Evolutionary conservation across 768 basidiomycete genomes (phyloP), one percentile per base, ranked within the genome.

Genomic region (Kwoniella mangroviensis): DNA sequence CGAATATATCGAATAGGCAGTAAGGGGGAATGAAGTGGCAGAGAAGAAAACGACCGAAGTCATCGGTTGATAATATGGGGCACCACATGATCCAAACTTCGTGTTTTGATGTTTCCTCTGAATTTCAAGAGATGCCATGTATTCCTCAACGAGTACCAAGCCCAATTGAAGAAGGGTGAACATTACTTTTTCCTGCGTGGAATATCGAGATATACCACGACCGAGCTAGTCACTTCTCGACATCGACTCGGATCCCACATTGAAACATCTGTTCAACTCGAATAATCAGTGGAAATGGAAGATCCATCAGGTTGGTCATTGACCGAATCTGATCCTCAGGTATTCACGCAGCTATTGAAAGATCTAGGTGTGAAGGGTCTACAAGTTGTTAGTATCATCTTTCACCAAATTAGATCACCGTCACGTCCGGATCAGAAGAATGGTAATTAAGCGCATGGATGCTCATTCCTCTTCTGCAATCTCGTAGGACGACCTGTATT

Each of bases 241-340:
- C 34, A 7, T 34, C 34, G 3, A 34, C 9, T 6, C 34, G 34
- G 9, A 34, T 17, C 12, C 45, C 13, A 15, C 11, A 17, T 17
- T 19, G 45, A 0, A 4, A 49, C 13, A 49, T 49, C 15, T 49
- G 45, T 49, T 15, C 5, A 49, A 49, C 2, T 15, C 4, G 10
- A 24, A 13, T 12, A 21, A 69, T 34, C 34, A 34, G 34, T 34
- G 34, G 34, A 71, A 68, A 65, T 71, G 15, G 81, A 82, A 65
- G 78, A 79, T 57, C 78, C 79, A 51, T 77, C 78, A 54, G 81
- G 81, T 55, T 83, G 81, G 81, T 76, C 75, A 34, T 67, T 83
- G 65, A 83, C 80, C 58, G 81, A 83, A 67, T 83, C 81, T 24
- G 81, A 83, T 62, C 81, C 81, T 49, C 75, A 80, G 53, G 75